phyloP scores from a whole-genome alignment of 768 basidiomycete species.

The Boletellus ananiceps region DNA sequence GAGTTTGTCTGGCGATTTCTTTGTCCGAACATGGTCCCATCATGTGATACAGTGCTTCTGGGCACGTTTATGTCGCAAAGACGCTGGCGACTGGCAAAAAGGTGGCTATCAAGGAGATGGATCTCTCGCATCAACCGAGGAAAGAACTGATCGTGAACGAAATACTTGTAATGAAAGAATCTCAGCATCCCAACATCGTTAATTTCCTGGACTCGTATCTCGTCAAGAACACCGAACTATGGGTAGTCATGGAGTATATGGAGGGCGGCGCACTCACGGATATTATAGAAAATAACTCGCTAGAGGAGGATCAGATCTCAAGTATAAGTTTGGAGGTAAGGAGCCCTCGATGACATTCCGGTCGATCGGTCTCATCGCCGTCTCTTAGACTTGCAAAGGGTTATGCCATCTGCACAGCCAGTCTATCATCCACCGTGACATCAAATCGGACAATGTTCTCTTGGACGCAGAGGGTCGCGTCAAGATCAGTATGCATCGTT shows the following conservation, averaged over 20 bases:
- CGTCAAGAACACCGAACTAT: slow-evolving; percentile 82
- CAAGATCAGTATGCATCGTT: slow-evolving; percentile 81
- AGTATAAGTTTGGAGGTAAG: slow-evolving; percentile 88
- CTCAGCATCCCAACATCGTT: slow-evolving; percentile 95
- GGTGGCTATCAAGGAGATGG: slow-evolving; percentile 99
- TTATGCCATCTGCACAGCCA: slow-evolving; percentile 90
- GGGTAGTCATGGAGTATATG: slow-evolving; percentile 99
- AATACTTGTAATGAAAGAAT: slow-evolving; percentile 98
- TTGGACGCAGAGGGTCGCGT: slow-evolving; percentile 89
- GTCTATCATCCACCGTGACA: slow-evolving; percentile 94
- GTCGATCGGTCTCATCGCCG: slow-evolving; percentile 1
- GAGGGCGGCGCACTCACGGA: slow-evolving; percentile 97
- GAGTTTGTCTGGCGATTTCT: slow-evolving; percentile 31
- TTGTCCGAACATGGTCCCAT: not conserved
- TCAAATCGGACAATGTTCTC: slow-evolving; percentile 95
- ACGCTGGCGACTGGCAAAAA: slow-evolving; percentile 77
- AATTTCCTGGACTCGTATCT: slow-evolving; percentile 92
- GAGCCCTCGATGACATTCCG: not conserved
- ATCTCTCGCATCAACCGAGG: slow-evolving; percentile 87
- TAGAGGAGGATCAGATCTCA: slow-evolving; percentile 94
- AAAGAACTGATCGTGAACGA: slow-evolving; percentile 98
- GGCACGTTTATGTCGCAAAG: slow-evolving; percentile 97
- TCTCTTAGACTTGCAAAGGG: slow-evolving; percentile 84
- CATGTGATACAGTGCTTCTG: slow-evolving; percentile 68
- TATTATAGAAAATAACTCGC: slow-evolving; percentile 93